A percentile compares a stretch with the other conserved stretches of the same genome.
phyloP scores from a whole-genome alignment of 208 protist genomes.

The Porcisia deanei region DNA sequence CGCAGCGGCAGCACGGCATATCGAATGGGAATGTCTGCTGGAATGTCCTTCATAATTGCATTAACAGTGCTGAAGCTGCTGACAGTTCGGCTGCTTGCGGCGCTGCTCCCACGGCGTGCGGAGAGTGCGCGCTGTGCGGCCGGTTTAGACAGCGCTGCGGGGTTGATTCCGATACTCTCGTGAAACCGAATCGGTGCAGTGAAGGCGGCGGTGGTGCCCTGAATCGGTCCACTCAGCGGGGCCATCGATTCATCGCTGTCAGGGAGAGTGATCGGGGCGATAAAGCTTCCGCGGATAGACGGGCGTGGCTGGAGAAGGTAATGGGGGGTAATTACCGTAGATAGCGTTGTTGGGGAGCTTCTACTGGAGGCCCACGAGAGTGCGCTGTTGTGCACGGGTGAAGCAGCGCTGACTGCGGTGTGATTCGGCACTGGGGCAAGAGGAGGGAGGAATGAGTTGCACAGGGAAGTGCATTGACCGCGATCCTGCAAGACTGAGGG shows the following conservation, averaged over 20 bases:
- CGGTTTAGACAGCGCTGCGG: slow-evolving; percentile 11
- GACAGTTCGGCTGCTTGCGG: not conserved
- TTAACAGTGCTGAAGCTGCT: slow-evolving; percentile 1
- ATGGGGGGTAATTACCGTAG: slow-evolving; percentile 21
- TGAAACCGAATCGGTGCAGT: slow-evolving; percentile 18
- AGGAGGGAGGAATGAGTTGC: not conserved
- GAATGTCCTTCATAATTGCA: slow-evolving; percentile 18
- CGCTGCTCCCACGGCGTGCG: slow-evolving; percentile 5
- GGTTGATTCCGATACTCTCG: slow-evolving; percentile 21
- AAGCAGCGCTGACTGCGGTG: not conserved
- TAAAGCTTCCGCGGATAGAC: slow-evolving; percentile 30
- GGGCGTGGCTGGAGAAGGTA: slow-evolving; percentile 22
- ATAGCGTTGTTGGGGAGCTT: slow-evolving; percentile 2
- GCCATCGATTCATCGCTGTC: slow-evolving; percentile 13
- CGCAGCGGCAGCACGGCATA: slow-evolving; percentile 49
- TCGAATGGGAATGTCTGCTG: slow-evolving; percentile 29
- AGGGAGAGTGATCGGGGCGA: slow-evolving; percentile 26
- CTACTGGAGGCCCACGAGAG: slow-evolving; percentile 1
- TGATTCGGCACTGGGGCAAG: not conserved
- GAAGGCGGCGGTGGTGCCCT: not conserved
- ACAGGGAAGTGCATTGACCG: not conserved
- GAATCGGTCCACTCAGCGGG: not conserved
- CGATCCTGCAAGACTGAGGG: not conserved
- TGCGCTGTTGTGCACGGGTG: not conserved
- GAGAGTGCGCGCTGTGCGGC: slow-evolving; percentile 16